A percentile compares a stretch with the other conserved stretches of the same genome.
phyloP scores from a whole-genome alignment of 148 eudicot genomes.

The Salicornia ramosissima region DNA sequence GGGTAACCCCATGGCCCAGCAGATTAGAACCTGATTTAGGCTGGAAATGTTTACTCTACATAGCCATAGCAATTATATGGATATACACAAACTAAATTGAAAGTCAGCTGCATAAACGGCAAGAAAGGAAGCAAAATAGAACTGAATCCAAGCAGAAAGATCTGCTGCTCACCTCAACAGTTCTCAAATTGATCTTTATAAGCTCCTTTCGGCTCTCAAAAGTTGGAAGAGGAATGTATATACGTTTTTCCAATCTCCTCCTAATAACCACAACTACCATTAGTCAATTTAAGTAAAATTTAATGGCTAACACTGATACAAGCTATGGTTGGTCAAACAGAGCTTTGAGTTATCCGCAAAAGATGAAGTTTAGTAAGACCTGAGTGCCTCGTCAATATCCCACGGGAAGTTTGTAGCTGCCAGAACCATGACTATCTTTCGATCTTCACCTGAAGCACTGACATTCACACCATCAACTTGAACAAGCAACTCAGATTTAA shows the following conservation, averaged over 20 bases:
- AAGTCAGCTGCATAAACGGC: background rate
- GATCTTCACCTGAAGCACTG: constrained; percentile 82
- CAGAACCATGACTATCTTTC: constrained; percentile 97
- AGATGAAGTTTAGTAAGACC: constrained; percentile 33
- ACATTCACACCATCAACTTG: constrained; percentile 95
- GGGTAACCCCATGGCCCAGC: background rate
- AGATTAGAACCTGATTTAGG: background rate
- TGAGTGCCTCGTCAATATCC: constrained; percentile 98
- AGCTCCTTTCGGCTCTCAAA: constrained; percentile 95
- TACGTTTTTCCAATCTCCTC: constrained; percentile 94
- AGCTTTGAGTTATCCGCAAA: background rate
- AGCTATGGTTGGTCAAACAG: background rate
- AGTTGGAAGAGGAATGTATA: constrained; percentile 92
- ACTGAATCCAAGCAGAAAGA: background rate
- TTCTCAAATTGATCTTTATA: constrained; percentile 84
- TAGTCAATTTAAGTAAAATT: background rate
- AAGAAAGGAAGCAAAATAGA: background rate
- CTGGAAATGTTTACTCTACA: background rate
- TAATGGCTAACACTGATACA: background rate
- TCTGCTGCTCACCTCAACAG: constrained; percentile 59
- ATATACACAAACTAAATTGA: background rate
- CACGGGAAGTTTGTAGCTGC: constrained; percentile 99
- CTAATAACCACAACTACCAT: constrained; percentile 34
- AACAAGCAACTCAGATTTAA: constrained; percentile 95
- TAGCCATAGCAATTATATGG: background rate